Evolutionary conservation across 106 monocot genomes (phyloP), one percentile per base, ranked within the genome.

Genomic region (Dactylorhiza incarnata): DNA sequence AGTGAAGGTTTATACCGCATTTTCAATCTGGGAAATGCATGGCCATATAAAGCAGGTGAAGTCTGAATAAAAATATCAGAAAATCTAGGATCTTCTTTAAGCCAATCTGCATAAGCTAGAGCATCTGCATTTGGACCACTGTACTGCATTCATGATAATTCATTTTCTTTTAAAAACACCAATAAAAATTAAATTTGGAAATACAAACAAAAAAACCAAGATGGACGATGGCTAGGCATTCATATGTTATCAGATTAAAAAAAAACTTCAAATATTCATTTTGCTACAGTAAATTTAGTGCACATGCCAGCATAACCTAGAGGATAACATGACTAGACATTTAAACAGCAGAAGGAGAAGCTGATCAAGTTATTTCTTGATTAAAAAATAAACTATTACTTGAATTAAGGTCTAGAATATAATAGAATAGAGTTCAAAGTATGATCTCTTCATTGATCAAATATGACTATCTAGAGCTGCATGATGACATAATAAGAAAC

Each of bases 1-100:
- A 94, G 97, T 81, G 97, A 93, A 77, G 97, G 90, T 83, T 97
- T 97, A 88, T 91, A 91, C 80, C 87, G 89, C 81, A 94, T 82
- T 94, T 88, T 97, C 83, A 97, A 43, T 17, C 89, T 87, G 77
- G 97, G 97, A 77, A 97, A 97, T 76, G 97, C 93, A 91, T 97
- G 97, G 15, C 97, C 91, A 84, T 70, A 46, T 45, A 81, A 62
- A 73, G 87, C 52, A 47, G 91, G 87, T 76, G 97, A 97, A 66
- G 86, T 87, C 68, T 97, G 97, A 50, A 94, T 84, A 59, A 97
- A 56, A 49, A 88, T 77, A 84, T 89, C 91, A 78, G 84, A 86
- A 84, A 97, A 97, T 25, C 91, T 84, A 70, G 46, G 22, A 73
- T 93, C 94, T 74, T 87, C 78, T 85, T 77, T 97, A 49, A 94